Percentiles rank a stretch among this genome's conserved stretches.
These are phyloP conservation scores for Alternaria sp. DNA, from an alignment of 2,329 filamentous ascomycete species.

Conservation along the genomic window DNA sequence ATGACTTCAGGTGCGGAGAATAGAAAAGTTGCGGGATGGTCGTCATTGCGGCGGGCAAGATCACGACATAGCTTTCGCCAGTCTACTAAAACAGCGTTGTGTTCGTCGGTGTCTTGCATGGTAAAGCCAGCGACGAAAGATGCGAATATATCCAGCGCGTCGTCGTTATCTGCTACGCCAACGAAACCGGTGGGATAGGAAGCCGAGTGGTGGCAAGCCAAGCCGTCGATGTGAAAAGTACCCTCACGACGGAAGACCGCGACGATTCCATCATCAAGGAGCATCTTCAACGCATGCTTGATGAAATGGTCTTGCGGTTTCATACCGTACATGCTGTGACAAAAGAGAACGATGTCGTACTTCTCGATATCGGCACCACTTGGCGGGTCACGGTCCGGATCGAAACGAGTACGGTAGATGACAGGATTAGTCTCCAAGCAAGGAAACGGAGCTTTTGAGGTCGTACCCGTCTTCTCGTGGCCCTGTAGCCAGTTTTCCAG, in stretches of 20 bases:
- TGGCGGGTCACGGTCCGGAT: slow-evolving; percentile 30
- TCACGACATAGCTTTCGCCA: slow-evolving; percentile 63
- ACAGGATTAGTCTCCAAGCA: slow-evolving; percentile 48
- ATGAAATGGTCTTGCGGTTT: slow-evolving; percentile 56
- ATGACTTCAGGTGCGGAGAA: slow-evolving; percentile 61
- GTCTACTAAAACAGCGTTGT: slow-evolving; percentile 43
- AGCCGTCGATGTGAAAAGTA: slow-evolving; percentile 52
- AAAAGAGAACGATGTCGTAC: slow-evolving; percentile 66
- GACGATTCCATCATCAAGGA: slow-evolving; percentile 55
- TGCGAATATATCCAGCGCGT: slow-evolving; percentile 59
- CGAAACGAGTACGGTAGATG: slow-evolving; percentile 53
- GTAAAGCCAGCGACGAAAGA: slow-evolving; percentile 59
- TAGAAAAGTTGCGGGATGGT: slow-evolving; percentile 48
- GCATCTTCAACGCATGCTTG: slow-evolving; percentile 56
- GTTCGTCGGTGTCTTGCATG: slow-evolving; percentile 39
- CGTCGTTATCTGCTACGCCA: slow-evolving; percentile 54
- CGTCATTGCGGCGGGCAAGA: slow-evolving; percentile 52
- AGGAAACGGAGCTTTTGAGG: slow-evolving; percentile 50
- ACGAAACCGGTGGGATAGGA: slow-evolving; percentile 56
- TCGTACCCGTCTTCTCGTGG: neutral
- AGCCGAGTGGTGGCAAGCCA: slow-evolving; percentile 58
- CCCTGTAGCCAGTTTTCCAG: slow-evolving; percentile 53
- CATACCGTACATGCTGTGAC: slow-evolving; percentile 70
- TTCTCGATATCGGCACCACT: slow-evolving; percentile 38
- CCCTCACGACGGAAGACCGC: slow-evolving; percentile 63